phyloP scores from a whole-genome alignment of 2,329 filamentous ascomycete genomes.

The Neocucurbitaria cava region DNA sequence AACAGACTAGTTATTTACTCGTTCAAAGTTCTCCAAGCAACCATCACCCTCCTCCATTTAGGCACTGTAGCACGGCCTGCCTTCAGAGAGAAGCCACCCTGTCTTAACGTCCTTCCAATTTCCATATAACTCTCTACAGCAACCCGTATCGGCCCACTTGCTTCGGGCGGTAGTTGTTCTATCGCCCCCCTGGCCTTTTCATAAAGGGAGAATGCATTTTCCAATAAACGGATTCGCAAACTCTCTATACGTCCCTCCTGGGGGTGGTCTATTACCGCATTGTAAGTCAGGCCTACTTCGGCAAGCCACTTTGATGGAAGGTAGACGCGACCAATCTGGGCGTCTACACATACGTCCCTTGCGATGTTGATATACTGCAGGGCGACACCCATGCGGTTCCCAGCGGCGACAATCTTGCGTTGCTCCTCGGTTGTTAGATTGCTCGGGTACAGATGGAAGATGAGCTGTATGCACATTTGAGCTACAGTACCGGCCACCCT shows the following conservation, averaged over 20 bases:
- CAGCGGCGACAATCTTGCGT: slow-evolving; percentile 61
- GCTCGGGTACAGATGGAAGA: slow-evolving; percentile 63
- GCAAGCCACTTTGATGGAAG: slow-evolving; percentile 70
- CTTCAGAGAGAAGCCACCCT: slow-evolving; percentile 54
- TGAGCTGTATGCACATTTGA: slow-evolving; percentile 70
- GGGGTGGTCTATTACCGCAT: slow-evolving; percentile 62
- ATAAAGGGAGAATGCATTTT: slow-evolving; percentile 68
- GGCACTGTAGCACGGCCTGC: slow-evolving; percentile 57
- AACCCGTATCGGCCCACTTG: slow-evolving; percentile 69
- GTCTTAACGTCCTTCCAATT: slow-evolving; percentile 69
- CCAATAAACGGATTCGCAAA: slow-evolving; percentile 63
- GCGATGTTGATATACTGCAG: slow-evolving; percentile 82
- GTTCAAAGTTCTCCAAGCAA: slow-evolving; percentile 65
- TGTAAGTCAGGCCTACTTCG: slow-evolving; percentile 61
- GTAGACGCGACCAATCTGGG: slow-evolving; percentile 71
- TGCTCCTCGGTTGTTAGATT: slow-evolving; percentile 39
- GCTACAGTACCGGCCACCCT: slow-evolving; percentile 77
- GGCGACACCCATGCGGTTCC: slow-evolving; percentile 72
- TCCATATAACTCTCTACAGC: slow-evolving; percentile 80
- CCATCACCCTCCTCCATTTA: slow-evolving; percentile 57
- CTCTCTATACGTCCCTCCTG: slow-evolving; percentile 55
- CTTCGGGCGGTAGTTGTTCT: slow-evolving; percentile 65
- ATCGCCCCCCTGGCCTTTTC: slow-evolving; percentile 63
- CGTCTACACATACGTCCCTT: slow-evolving; percentile 74
- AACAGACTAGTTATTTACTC: background rate